These are phyloP conservation scores for Cyclostephanos tholiformis DNA, from an alignment of 108 stramenopile genomes.

Conservation along the genomic window DNA sequence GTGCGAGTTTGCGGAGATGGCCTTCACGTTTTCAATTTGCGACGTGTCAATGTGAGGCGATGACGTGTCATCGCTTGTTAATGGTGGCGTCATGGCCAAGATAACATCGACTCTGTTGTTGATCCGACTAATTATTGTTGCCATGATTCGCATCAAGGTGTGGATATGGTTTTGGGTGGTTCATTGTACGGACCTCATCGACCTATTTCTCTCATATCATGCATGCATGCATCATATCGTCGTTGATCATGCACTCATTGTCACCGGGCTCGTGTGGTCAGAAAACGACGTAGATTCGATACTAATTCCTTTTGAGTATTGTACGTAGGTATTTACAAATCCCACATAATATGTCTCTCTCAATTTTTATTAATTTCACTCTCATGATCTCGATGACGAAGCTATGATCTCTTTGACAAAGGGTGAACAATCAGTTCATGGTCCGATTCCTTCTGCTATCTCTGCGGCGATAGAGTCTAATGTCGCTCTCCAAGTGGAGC, in stretches of 20 bases:
- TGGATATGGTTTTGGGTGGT: background rate
- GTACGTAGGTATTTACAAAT: no score
- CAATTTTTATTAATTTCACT: no score
- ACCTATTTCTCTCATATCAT: no score
- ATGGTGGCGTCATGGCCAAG: background rate
- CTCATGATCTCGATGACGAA: no score
- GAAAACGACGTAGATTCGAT: no score
- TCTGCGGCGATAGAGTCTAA: slow-evolving; percentile 34
- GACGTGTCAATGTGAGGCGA: background rate
- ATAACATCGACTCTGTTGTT: background rate
- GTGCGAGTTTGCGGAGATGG: background rate
- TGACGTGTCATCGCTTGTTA: background rate
- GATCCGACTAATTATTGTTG: background rate
- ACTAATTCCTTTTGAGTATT: no score
- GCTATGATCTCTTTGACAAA: no score
- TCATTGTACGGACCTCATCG: no score
- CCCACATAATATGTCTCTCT: no score
- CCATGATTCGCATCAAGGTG: background rate
- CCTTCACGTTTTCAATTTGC: background rate
- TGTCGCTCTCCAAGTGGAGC: slow-evolving; percentile 31
- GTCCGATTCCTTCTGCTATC: slow-evolving; percentile 38
- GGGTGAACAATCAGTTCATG: background rate
- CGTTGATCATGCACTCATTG: no score
- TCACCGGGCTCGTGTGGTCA: no score
- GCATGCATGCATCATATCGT: no score